Evolutionary conservation across 192 early-diverging fungal species (phyloP), one percentile per base, ranked within the genome.

Genomic region (Backusella luteola): DNA sequence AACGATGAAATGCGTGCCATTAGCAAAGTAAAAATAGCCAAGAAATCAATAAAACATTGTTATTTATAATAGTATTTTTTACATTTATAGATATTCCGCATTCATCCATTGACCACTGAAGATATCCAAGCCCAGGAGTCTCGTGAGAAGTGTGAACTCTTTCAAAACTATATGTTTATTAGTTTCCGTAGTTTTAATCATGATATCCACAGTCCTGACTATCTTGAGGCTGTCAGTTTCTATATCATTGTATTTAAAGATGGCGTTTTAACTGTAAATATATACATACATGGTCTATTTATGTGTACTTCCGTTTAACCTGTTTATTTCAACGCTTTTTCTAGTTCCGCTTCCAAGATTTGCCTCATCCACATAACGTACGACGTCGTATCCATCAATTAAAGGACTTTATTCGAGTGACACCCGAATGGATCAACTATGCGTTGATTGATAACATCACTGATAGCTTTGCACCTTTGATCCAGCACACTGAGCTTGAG

Each of bases 31-130:
- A 29, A 23, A 3, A 39, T n/a, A 59, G 21, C 21, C 34, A 23
- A 68, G 36, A n/a, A 12, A 26, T 12, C 39, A 66, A 34, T 1
- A 39, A 12, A 68, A n/a, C 21, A 32, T 4, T 69, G 34, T 14
- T 32, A 32, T 32, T 53, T 21, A 17, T 75, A 53, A 44, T 72
- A 23, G 53, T 46, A 23, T 35, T 34, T 26, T 34, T 7, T 7
- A 67, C 26, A 49, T 36, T 21, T 49, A 39, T 76, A 90, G 83
- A 85, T 95, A 21, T 96, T 96, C 71, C 89, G 85, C 29, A 91
- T 98, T 32, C 96, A 98, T 80, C 94, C 96, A 36, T 82, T 98
- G 52, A 97, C 96, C 3, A 87, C 87, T 49, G 96, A 98, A 79
- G 96, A 97, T 79, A 96, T 98, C 80, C 79, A 88, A 71, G 91